Conservation (phyloP, 352 stramenopile genomes). For the Pythium volutum region DNA sequence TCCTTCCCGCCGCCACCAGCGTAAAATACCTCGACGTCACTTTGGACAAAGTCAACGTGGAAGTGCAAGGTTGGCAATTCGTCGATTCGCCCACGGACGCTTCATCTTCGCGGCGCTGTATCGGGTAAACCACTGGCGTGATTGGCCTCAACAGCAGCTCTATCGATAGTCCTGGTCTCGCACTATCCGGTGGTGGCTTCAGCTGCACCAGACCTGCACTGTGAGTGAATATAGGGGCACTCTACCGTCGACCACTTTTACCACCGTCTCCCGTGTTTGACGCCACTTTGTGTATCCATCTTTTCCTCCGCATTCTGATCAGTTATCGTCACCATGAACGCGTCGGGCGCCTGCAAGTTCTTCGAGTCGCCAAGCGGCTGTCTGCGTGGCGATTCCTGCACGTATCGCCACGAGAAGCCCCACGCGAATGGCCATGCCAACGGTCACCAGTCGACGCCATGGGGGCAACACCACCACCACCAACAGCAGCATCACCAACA, state of each 20-base stretch:
- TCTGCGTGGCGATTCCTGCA: constrained; percentile 61
- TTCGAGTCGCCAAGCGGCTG: constrained; percentile 70
- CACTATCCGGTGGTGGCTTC: constrained; percentile 4
- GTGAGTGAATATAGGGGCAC: constrained; percentile 10
- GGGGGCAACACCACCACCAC: background rate
- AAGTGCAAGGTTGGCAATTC: background rate
- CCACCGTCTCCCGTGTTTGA: background rate
- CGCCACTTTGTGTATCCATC: background rate
- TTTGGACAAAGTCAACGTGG: constrained; percentile 18
- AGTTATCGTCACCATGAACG: constrained; percentile 14
- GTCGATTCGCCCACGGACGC: background rate
- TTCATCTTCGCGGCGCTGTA: background rate
- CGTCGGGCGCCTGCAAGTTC: constrained; percentile 50
- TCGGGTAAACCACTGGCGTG: background rate
- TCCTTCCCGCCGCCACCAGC: constrained; percentile 1
- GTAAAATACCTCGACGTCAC: constrained; percentile 17
- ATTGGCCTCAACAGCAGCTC: background rate
- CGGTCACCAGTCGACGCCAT: background rate
- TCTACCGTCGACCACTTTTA: no score
- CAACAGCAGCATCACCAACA: no score
- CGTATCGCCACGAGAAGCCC: constrained; percentile 50
- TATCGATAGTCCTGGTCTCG: background rate
- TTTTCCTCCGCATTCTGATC: background rate
- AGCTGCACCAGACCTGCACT: background rate
- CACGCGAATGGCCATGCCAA: background rate